phyloP scores from a whole-genome alignment of 31 red algal species.

The Endocladia muricata region DNA sequence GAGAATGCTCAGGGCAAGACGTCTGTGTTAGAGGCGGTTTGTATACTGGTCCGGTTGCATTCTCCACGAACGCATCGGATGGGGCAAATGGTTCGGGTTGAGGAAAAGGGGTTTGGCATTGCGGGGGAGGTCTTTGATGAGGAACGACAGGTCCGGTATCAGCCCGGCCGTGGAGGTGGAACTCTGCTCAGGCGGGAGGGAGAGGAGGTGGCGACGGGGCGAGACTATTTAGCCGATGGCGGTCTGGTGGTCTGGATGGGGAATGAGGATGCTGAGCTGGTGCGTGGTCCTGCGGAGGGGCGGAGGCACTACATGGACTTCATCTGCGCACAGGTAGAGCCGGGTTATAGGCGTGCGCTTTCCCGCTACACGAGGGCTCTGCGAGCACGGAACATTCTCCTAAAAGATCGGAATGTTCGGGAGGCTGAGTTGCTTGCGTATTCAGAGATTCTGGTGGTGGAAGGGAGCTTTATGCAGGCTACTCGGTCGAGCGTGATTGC shows the following conservation, averaged over 20 bases:
- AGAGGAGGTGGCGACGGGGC: background rate
- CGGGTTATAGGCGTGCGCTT: background rate
- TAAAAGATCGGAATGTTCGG: background rate
- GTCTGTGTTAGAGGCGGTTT: no score
- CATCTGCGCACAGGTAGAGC: background rate
- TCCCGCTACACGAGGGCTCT: background rate
- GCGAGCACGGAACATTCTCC: background rate
- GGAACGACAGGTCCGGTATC: background rate
- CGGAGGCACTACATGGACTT: background rate
- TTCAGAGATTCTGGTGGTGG: background rate
- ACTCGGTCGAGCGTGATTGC: background rate
- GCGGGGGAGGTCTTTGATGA: background rate
- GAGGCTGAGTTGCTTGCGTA: background rate
- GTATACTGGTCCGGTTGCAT: no score
- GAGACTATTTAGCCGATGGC: background rate
- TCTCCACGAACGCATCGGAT: no score
- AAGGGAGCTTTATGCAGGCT: background rate
- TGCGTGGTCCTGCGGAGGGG: background rate
- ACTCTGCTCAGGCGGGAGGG: background rate
- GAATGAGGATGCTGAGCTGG: conserved; percentile 8
- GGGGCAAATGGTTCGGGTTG: no score
- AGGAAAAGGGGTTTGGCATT: background rate
- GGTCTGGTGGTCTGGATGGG: conserved; percentile 16
- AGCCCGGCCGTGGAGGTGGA: background rate
- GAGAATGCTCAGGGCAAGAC: no score